Percentiles rank a stretch among this genome's conserved stretches.
Conservation (phyloP, 345 rosid genomes). For the Moricandia arvensis region DNA sequence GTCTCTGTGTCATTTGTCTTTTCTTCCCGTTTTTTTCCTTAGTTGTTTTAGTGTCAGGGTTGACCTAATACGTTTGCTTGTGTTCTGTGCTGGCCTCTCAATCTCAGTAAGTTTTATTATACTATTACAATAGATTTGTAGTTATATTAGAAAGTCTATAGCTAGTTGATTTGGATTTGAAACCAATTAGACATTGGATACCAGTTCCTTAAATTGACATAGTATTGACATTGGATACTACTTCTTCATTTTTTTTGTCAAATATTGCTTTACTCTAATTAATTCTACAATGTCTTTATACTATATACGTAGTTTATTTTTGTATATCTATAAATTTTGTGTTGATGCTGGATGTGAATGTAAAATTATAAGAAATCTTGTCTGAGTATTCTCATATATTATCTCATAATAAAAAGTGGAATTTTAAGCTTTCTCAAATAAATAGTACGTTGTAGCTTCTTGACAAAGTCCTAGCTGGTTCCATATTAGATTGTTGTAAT, state of each 20-base stretch:
- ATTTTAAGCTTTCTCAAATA: background rate
- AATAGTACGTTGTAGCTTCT: background rate
- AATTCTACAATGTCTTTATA: background rate
- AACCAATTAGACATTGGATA: slow-evolving; percentile 22
- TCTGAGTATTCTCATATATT: background rate
- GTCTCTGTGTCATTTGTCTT: slow-evolving; percentile 1
- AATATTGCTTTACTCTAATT: background rate
- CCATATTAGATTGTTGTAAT: too few species aligned
- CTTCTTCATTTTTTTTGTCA: background rate
- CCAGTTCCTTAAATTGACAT: slow-evolving; percentile 1
- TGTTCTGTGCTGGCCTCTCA: slow-evolving; percentile 12
- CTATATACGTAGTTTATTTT: background rate
- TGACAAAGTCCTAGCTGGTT: background rate
- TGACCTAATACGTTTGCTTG: slow-evolving; percentile 23
- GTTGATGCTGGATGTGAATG: background rate
- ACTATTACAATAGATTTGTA: background rate
- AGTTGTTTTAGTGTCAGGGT: slow-evolving; percentile 13
- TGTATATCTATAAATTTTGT: background rate
- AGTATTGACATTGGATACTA: background rate
- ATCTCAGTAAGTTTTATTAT: slow-evolving; percentile 11
- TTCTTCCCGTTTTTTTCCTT: background rate
- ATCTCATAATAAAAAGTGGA: background rate
- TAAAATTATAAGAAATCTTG: background rate
- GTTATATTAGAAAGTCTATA: slow-evolving; percentile 1
- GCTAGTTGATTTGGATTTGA: slow-evolving; percentile 15